These are phyloP conservation scores for Neurospora discreta DNA, from an alignment of 495 filamentous ascomycete genomes.

Conservation along the genomic window DNA sequence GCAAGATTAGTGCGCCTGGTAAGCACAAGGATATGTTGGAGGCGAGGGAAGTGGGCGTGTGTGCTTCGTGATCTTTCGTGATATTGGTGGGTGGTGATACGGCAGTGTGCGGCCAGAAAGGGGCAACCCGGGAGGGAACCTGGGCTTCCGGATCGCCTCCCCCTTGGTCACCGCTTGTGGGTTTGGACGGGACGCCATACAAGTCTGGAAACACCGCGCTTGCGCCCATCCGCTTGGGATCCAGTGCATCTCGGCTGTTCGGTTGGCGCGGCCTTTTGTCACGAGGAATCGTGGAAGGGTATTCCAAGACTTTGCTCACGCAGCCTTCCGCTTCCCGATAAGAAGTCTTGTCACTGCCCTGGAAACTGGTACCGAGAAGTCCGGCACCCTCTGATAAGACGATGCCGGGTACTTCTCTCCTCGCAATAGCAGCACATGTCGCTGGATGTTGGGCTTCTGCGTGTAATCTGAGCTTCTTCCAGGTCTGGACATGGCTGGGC, in stretches of 20 bases:
- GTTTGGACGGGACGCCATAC: background rate
- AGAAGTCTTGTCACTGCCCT: constrained; percentile 4
- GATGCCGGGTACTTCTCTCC: background rate
- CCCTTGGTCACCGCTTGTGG: background rate
- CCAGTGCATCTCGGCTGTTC: background rate
- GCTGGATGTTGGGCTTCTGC: background rate
- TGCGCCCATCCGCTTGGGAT: background rate
- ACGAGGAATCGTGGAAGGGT: background rate
- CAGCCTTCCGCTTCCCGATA: background rate
- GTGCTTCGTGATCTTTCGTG: background rate
- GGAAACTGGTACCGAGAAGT: background rate
- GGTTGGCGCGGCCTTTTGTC: background rate
- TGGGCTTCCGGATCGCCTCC: background rate
- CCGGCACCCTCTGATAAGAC: background rate
- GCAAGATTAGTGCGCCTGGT: background rate
- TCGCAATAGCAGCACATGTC: background rate
- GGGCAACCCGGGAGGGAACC: background rate
- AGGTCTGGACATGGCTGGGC: constrained; percentile 1
- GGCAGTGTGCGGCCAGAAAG: background rate
- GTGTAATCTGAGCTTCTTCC: background rate
- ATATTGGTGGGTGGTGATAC: background rate
- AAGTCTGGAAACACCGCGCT: background rate
- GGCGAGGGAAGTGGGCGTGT: background rate
- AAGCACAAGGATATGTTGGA: background rate
- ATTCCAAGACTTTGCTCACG: background rate